Evolutionary conservation across 2,329 filamentous ascomycete species (phyloP).

Genomic region (Aspergillus sp.): DNA sequence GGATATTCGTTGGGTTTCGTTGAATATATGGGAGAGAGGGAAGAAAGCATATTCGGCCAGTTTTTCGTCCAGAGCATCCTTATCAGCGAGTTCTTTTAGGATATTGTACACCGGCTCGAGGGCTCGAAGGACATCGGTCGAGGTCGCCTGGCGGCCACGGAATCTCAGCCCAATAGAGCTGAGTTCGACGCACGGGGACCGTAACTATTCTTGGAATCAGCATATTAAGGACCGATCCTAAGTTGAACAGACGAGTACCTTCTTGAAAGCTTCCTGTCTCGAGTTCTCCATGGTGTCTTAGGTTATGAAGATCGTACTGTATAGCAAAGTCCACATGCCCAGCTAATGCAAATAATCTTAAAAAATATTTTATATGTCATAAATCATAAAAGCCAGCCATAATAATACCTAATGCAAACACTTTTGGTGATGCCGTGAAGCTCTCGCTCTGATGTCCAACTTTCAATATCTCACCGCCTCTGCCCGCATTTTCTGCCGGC

Average conservation of each 20-base stretch:
- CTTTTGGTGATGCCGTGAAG: background rate
- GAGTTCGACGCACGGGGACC: conserved; percentile 51
- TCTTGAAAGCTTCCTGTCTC: conserved; percentile 35
- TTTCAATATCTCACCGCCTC: conserved; percentile 9
- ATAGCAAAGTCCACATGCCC: background rate
- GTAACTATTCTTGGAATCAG: conserved; percentile 38
- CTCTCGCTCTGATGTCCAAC: conserved; percentile 1
- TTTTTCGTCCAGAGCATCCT: conserved; percentile 59
- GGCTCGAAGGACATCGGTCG: conserved; percentile 41
- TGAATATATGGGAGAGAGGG: conserved; percentile 78
- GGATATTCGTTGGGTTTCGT: conserved; percentile 63
- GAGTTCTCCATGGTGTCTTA: conserved; percentile 25
- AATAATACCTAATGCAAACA: background rate
- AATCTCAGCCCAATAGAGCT: conserved; percentile 48
- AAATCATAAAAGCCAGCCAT: background rate
- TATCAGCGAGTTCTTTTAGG: conserved; percentile 32
- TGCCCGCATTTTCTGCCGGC: conserved; percentile 19
- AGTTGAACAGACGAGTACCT: conserved; percentile 20
- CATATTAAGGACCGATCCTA: conserved; percentile 12
- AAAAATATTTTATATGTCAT: too few relatives aligned
- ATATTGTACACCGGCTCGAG: conserved; percentile 38
- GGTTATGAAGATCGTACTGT: background rate
- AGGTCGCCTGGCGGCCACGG: conserved; percentile 37
- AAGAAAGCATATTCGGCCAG: conserved; percentile 94
- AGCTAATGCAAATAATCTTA: background rate